phyloP scores from a whole-genome alignment of 768 basidiomycete species.

The Boletus speciosus region DNA sequence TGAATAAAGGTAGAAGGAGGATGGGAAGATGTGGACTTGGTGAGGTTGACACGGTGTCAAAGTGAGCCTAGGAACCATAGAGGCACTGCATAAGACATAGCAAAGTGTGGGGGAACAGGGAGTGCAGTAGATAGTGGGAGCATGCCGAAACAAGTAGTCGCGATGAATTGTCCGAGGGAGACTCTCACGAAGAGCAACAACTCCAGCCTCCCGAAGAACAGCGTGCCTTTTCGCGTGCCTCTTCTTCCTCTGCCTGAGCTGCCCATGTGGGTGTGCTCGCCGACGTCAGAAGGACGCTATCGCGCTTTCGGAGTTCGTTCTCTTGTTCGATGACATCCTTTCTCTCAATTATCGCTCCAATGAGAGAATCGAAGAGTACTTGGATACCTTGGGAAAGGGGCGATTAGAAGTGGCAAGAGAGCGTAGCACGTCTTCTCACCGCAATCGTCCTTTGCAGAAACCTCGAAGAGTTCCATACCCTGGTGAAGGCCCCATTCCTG shows the following conservation, averaged over 20 bases:
- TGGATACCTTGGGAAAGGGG: conserved; percentile 60
- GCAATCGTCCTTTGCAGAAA: conserved; percentile 84
- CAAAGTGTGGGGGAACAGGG: conserved; percentile 13
- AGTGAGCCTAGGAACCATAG: conserved; percentile 22
- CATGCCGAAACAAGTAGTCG: conserved; percentile 17
- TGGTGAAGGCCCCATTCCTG: conserved; percentile 75
- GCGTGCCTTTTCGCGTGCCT: conserved; percentile 54
- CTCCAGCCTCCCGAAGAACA: conserved; percentile 54
- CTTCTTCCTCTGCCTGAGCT: conserved; percentile 78
- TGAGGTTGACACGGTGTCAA: conserved; percentile 20
- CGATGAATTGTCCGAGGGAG: conserved; percentile 7
- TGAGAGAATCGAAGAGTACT: conserved; percentile 74
- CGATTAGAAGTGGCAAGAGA: conserved; percentile 13
- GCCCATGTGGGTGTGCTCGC: conserved; percentile 68
- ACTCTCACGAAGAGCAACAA: conserved; percentile 55
- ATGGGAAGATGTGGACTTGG: conserved; percentile 8
- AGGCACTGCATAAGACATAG: conserved; percentile 29
- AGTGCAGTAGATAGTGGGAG: conserved; percentile 18
- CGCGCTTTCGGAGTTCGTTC: conserved; percentile 73
- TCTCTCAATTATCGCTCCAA: conserved; percentile 71
- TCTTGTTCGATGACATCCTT: conserved; percentile 80
- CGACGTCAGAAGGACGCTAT: conserved; percentile 76
- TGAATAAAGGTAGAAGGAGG: conserved; percentile 28
- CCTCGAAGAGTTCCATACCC: conserved; percentile 86
- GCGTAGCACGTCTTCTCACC: conserved; percentile 41